A percentile compares a stretch with the other conserved stretches of the same genome.
Evolutionary conservation across 2,329 filamentous ascomycete species (phyloP).

Genomic region (Pseudopyrenochaeta lycopersici): DNA sequence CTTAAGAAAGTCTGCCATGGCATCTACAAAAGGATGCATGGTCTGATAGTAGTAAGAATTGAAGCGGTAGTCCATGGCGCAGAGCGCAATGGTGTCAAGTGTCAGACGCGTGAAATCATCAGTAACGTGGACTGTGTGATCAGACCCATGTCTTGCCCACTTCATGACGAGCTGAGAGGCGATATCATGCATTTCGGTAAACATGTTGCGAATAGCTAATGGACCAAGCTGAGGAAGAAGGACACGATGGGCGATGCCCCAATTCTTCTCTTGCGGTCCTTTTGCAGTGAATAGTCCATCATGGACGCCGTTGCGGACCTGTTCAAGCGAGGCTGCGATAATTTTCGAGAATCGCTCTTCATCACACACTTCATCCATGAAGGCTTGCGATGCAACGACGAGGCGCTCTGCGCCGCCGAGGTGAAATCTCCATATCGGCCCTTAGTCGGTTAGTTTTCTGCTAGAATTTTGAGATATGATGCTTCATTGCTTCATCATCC

Average conservation of each 20-base stretch:
- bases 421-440: slow-evolving; percentile 45
- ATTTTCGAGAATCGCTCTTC: slow-evolving; percentile 48
- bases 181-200: slow-evolving; percentile 66
- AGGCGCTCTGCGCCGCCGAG: slow-evolving; percentile 37
- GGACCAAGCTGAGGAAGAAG: slow-evolving; percentile 76
- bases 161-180: slow-evolving; percentile 72
- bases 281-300: slow-evolving; percentile 54
- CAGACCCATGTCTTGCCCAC: slow-evolving; percentile 65
- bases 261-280: slow-evolving; percentile 50
- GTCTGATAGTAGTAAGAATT: slow-evolving; percentile 50
- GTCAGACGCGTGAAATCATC: slow-evolving; percentile 52
- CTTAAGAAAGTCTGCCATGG: slow-evolving; percentile 50
- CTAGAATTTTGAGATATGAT: neutral
- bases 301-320: slow-evolving; percentile 48
- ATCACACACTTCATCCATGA: slow-evolving; percentile 53
- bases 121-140: slow-evolving; percentile 44
- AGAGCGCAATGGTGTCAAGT: slow-evolving; percentile 50
- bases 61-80: slow-evolving; percentile 54
- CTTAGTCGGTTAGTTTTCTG: slow-evolving; percentile 21
- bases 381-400: slow-evolving; percentile 40
- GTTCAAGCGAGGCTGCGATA: slow-evolving; percentile 35
- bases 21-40: slow-evolving; percentile 50
- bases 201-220: slow-evolving; percentile 73
- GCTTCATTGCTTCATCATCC: neutral
- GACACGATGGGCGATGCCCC: slow-evolving; percentile 69